These are phyloP conservation scores for Colletotrichum sp. DNA, from an alignment of 2,329 filamentous ascomycete species.

Conservation along the genomic window DNA sequence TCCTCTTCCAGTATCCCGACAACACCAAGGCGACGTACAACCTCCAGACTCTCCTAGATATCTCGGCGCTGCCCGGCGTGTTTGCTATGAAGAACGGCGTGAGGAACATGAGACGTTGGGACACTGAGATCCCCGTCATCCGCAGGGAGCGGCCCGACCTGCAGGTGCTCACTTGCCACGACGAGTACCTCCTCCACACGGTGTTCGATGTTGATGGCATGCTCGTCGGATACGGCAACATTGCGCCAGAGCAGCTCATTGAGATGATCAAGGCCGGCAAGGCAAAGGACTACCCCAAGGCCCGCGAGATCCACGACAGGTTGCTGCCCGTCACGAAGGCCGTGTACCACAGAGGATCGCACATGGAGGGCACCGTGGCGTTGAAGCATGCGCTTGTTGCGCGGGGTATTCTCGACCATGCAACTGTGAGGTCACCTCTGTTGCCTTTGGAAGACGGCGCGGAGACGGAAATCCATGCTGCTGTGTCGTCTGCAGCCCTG, in stretches of 20 bases:
- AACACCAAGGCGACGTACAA: constrained; percentile 57
- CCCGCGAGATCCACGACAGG: constrained; percentile 53
- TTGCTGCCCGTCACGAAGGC: constrained; percentile 56
- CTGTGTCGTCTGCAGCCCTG: constrained; percentile 34
- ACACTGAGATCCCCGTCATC: constrained; percentile 59
- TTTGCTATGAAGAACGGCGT: constrained; percentile 64
- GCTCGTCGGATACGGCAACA: constrained; percentile 59
- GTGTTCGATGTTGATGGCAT: constrained; percentile 58
- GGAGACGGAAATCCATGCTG: constrained; percentile 46
- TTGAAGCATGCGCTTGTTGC: constrained; percentile 58
- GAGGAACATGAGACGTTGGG: constrained; percentile 62
- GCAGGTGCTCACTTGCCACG: constrained; percentile 56
- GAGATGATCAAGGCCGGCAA: constrained; percentile 57
- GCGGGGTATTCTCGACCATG: constrained; percentile 52
- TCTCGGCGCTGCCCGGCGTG: constrained; percentile 54
- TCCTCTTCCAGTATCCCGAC: constrained; percentile 60
- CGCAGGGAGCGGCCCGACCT: constrained; percentile 51
- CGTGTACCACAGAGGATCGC: constrained; percentile 59
- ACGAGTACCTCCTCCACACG: constrained; percentile 58
- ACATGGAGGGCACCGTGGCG: constrained; percentile 59
- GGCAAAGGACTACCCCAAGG: constrained; percentile 50
- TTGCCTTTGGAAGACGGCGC: constrained; percentile 46
- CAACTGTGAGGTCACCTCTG: constrained; percentile 54
- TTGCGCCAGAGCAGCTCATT: constrained; percentile 53
- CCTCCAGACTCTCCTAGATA: constrained; percentile 57